Evolutionary conservation across 202 grass and related monocot genomes (phyloP), one percentile per base, ranked within the genome.

Genomic region (Carex arenaria): DNA sequence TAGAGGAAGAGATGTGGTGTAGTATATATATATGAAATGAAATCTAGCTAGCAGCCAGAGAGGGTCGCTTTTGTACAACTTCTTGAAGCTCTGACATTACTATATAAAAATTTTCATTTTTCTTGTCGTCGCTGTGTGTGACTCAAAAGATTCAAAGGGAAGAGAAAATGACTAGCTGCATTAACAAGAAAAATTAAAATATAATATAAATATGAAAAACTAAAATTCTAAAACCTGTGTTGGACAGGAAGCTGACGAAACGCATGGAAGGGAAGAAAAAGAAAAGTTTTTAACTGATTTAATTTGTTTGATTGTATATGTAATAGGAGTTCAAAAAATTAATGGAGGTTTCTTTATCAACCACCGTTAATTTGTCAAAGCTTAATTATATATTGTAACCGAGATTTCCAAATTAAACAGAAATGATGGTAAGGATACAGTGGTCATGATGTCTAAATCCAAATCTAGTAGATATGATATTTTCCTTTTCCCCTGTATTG

Each of bases 101-200:
- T 8, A 23, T 34, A n/a, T 32, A 30, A 52, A 56, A 56, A 19
- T 77, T 69, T 77, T 7, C 36, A 56, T 12, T 77, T 28, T 57
- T 77, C 72, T 77, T 32, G 8, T 57, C 52, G 72, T 77, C 26
- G 14, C 72, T 34, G 26, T 77, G 51, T 34, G 73, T 77, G 73
- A 77, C 28, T 59, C 73, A 77, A 18, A 76, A n/a, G 49, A 3
- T 57, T 9, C 0, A 28, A 55, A 31, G 13, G 38, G 47, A 74
- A 30, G 45, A 56, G 72, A 76, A 56, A 55, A 75, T 55, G 72
- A 56, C 26, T 77, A 22, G 67, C 10, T 34, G 26, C 28, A 75
- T 18, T 14, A 13, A 7, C 69, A 36, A 49, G 36, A 2, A 59
- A 5, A 59, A 17, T n/a, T 6, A 57, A 18, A 4, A 57, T 18